These are phyloP conservation scores for Solanum sejunctum DNA, from an alignment of 257 asterid genomes.

Conservation along the genomic window DNA sequence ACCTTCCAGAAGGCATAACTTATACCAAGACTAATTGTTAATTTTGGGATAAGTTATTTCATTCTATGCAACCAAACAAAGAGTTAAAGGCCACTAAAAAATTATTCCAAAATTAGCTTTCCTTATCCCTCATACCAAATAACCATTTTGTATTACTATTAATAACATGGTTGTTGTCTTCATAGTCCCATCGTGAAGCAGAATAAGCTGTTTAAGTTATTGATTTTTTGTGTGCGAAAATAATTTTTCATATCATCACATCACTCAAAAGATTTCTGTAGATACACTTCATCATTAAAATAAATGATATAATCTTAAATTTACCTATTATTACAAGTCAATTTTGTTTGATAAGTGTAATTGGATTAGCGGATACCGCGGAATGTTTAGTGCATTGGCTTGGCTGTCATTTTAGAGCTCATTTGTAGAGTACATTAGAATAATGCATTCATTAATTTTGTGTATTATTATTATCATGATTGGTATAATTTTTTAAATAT, in stretches of 20 bases:
- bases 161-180: background rate
- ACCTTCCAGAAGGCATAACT: too few relatives aligned
- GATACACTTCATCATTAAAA: background rate
- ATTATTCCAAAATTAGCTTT: rapidly evolving
- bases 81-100: too few relatives aligned
- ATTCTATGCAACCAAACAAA: too few relatives aligned
- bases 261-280: background rate
- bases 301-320: background rate
- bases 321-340: background rate
- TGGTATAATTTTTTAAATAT: too few relatives aligned
- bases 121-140: too few relatives aligned
- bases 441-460: too few relatives aligned
- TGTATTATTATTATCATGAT: too few relatives aligned
- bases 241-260: background rate
- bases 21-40: too few relatives aligned
- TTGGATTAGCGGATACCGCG: background rate
- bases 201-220: background rate
- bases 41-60: too few relatives aligned
- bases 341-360: background rate
- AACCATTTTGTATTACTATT: background rate
- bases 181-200: background rate
- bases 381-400: too few relatives aligned
- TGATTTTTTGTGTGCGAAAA: background rate
- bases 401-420: too few relatives aligned
- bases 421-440: too few relatives aligned